phyloP scores from a whole-genome alignment of 2,329 filamentous ascomycete species.

The Colletotrichum truncatum region DNA sequence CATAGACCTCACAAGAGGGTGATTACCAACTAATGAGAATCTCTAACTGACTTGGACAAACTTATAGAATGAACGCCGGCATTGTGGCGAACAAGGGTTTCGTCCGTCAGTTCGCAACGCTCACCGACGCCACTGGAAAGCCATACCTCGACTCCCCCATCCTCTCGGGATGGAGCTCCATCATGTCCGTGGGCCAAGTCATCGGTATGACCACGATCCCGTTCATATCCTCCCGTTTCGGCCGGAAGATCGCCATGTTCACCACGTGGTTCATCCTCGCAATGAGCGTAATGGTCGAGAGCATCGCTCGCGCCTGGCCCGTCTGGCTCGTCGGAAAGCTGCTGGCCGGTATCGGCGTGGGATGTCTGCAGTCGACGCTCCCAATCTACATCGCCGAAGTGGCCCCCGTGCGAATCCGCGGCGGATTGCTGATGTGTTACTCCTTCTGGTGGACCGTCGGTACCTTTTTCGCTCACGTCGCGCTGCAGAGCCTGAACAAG shows the following conservation, averaged over 20 bases:
- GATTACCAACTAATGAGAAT: no score
- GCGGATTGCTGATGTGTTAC: conserved; percentile 49
- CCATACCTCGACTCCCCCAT: conserved; percentile 43
- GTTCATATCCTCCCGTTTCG: conserved; percentile 36
- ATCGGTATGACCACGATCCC: conserved; percentile 43
- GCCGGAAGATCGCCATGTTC: conserved; percentile 42
- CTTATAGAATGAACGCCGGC: conserved; percentile 42
- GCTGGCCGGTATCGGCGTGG: conserved; percentile 47
- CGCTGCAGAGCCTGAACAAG: conserved; percentile 44
- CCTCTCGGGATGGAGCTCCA: conserved; percentile 47
- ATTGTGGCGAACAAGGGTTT: conserved; percentile 51
- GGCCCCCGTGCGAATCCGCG: conserved; percentile 48
- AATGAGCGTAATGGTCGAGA: conserved; percentile 46
- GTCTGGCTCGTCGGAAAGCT: conserved; percentile 48
- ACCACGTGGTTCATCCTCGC: conserved; percentile 40
- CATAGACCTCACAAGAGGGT: no score
- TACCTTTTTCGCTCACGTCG: conserved; percentile 49
- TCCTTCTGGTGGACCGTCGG: conserved; percentile 54
- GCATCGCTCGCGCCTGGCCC: conserved; percentile 44
- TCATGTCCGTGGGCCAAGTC: conserved; percentile 48
- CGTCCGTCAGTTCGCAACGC: conserved; percentile 42
- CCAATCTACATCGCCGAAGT: conserved; percentile 51
- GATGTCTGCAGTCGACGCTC: conserved; percentile 50
- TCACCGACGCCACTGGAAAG: conserved; percentile 34
- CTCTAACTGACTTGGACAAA: background rate